Conservation (phyloP, 2,329 filamentous ascomycete genomes). For the Blastomyces percursus region DNA sequence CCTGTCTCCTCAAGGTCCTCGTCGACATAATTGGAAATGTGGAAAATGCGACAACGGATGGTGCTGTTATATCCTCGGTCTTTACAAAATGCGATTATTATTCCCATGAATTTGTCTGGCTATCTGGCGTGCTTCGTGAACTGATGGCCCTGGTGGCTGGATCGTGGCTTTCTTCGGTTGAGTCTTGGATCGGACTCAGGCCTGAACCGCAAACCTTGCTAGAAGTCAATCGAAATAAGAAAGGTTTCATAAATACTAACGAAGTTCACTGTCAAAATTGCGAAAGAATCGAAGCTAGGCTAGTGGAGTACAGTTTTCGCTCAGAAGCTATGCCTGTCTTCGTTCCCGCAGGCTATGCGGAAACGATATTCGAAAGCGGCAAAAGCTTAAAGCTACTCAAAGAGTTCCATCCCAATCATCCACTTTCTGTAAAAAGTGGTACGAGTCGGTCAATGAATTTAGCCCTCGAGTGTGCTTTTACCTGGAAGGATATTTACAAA, state of each 20-base stretch:
- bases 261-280: slow-evolving; percentile 50
- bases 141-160: slow-evolving; percentile 52
- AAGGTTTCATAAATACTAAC: slow-evolving; percentile 52
- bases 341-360: slow-evolving; percentile 57
- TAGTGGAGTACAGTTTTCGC: slow-evolving; percentile 46
- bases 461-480: slow-evolving; percentile 55
- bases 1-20: slow-evolving; percentile 27
- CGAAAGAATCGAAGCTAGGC: slow-evolving; percentile 49
- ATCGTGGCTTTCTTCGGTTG: slow-evolving; percentile 57
- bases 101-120: slow-evolving; percentile 51
- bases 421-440: slow-evolving; percentile 47
- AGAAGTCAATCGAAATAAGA: slow-evolving; percentile 40
- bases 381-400: slow-evolving; percentile 63
- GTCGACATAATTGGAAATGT: slow-evolving; percentile 33
- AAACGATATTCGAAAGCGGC: slow-evolving; percentile 67
- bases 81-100: slow-evolving; percentile 52
- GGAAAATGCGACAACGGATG: slow-evolving; percentile 44
- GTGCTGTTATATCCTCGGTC: slow-evolving; percentile 50
- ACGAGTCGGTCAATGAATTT: slow-evolving; percentile 44
- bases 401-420: slow-evolving; percentile 59
- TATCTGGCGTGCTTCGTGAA: slow-evolving; percentile 56
- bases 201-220: slow-evolving; percentile 45
- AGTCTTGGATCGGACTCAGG: slow-evolving; percentile 64
- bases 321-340: slow-evolving; percentile 57
- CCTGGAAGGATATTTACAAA: slow-evolving; percentile 56